Conservation (phyloP, 139 green algal genomes). For the Chlorella sp. region DNA sequence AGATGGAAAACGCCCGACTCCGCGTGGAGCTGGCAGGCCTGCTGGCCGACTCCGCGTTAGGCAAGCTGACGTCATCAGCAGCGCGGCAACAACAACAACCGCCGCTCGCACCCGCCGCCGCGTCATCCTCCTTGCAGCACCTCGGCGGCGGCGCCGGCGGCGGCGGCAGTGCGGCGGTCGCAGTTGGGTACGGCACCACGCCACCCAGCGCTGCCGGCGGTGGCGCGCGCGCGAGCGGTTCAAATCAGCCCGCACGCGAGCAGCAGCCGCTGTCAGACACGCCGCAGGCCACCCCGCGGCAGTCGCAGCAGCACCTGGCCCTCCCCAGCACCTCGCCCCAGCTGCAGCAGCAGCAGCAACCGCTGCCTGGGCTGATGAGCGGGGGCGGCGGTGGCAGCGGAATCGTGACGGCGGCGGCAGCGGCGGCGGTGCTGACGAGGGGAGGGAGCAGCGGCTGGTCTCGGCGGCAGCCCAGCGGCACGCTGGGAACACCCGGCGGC, state of each 20-base stretch:
- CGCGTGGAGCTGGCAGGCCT: slow-evolving; percentile 52
- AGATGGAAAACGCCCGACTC: slow-evolving; percentile 63
- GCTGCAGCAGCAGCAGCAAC: no score
- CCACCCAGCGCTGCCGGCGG: not conserved
- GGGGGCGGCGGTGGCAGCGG: no score
- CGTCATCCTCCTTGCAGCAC: no score
- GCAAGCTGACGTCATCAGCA: not conserved
- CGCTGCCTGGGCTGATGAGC: no score
- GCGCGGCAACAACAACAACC: no score
- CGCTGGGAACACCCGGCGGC: no score
- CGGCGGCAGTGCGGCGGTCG: not conserved
- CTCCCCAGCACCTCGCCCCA: no score
- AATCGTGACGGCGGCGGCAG: no score
- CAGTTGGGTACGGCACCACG: not conserved
- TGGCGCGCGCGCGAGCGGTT: not conserved
- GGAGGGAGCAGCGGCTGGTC: not conserved
- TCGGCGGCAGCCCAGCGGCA: no score
- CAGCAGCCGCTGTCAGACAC: not conserved
- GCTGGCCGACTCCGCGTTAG: slow-evolving; percentile 5
- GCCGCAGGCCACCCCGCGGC: not conserved
- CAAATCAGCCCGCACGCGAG: not conserved
- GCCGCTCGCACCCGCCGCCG: no score
- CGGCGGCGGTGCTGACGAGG: not conserved
- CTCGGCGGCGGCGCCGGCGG: no score
- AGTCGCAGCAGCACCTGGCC: not conserved